A percentile compares a stretch with the other conserved stretches of the same genome.
Conservation (phyloP, 768 basidiomycete genomes). For the Cantharellus cinnabarinus region DNA sequence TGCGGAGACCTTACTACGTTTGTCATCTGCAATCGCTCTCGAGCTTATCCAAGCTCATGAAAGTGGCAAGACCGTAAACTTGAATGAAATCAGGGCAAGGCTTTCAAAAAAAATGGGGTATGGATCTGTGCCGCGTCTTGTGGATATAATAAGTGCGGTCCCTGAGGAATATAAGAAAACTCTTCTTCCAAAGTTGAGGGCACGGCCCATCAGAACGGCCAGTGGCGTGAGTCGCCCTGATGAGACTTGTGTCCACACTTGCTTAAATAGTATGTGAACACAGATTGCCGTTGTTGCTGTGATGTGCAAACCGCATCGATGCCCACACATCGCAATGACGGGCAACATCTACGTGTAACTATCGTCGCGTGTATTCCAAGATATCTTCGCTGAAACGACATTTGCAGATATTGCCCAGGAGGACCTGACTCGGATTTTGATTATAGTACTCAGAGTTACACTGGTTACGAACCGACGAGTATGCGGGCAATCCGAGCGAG, state of each 20-base stretch:
- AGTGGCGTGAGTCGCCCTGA: slow-evolving; percentile 50
- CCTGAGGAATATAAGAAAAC: slow-evolving; percentile 94
- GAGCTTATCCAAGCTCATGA: slow-evolving; percentile 83
- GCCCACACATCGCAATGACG: slow-evolving; percentile 99
- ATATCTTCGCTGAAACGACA: neutral
- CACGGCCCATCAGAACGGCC: slow-evolving; percentile 88
- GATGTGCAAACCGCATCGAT: slow-evolving; percentile 99
- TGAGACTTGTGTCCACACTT: neutral
- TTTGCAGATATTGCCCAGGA: slow-evolving; percentile 77
- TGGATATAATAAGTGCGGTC: slow-evolving; percentile 96
- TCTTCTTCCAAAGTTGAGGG: slow-evolving; percentile 70
- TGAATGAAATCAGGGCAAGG: slow-evolving; percentile 72
- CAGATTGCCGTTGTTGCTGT: slow-evolving; percentile 98
- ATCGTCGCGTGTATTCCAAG: neutral
- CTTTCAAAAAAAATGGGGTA: slow-evolving; percentile 81
- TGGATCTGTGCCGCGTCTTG: slow-evolving; percentile 75
- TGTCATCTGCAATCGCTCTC: slow-evolving; percentile 85
- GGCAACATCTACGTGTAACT: slow-evolving; percentile 93
- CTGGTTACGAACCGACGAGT: slow-evolving; percentile 90
- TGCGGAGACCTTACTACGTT: slow-evolving; percentile 72
- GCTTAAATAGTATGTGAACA: neutral
- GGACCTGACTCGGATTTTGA: slow-evolving; percentile 99
- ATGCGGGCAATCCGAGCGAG: slow-evolving; percentile 98
- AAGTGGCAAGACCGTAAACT: slow-evolving; percentile 50
- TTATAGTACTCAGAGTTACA: slow-evolving; percentile 94